These are phyloP conservation scores for Raddia guianensis DNA, from an alignment of 176 grass and related monocot species.

Conservation along the genomic window DNA sequence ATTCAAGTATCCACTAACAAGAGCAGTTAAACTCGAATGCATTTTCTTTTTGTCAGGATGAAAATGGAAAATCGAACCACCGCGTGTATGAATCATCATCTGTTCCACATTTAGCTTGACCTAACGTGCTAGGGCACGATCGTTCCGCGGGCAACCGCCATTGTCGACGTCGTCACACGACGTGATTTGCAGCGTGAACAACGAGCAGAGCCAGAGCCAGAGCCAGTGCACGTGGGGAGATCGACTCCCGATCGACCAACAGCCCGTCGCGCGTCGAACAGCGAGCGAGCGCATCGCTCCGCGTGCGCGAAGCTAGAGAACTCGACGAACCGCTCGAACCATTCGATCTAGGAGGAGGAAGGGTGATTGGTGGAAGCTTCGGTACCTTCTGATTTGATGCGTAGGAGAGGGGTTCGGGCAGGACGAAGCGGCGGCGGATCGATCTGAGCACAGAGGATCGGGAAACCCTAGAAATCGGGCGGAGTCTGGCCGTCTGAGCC, in stretches of 20 bases:
- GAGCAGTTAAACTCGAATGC: not conserved
- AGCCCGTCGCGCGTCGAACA: not conserved
- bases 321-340: not conserved
- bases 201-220: not conserved
- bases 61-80: conserved; percentile 6
- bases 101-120: not conserved
- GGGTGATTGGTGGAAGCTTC: not conserved
- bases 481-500: accelerated
- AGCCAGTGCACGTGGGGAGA: not conserved
- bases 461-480: not conserved
- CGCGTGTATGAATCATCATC: not conserved
- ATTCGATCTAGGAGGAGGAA: not conserved
- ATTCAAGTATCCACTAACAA: not conserved
- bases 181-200: not conserved
- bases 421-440: not conserved
- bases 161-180: not conserved
- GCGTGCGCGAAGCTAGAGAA: not conserved
- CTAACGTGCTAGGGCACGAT: not conserved
- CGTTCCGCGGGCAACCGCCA: not conserved
- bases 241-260: not conserved
- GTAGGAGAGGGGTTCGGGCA: not conserved
- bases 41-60: not conserved
- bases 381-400: conserved; percentile 19
- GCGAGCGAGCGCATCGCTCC: not conserved
- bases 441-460: not conserved